Conservation (phyloP, 2,329 filamentous ascomycete species). For the Botrytis deweyae region DNA sequence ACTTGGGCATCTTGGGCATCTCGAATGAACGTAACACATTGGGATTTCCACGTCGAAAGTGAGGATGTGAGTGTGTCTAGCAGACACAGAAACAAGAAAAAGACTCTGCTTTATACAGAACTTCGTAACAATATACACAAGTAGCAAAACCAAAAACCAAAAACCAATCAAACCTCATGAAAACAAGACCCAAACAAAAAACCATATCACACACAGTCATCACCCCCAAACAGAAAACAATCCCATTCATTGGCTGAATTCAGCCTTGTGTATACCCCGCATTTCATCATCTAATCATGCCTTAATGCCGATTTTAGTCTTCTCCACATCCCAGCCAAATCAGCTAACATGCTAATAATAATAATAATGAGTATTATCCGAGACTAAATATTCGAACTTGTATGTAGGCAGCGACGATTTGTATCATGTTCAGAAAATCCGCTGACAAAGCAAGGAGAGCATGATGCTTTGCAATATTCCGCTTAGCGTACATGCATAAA, state of each 20-base stretch:
- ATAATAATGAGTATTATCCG: neutral
- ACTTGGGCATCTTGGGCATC: too few species aligned
- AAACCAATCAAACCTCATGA: neutral
- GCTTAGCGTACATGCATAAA: neutral
- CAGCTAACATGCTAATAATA: neutral
- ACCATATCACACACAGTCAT: neutral
- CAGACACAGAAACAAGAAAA: too few species aligned
- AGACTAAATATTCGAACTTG: neutral
- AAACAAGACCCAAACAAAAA: neutral
- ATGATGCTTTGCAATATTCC: neutral
- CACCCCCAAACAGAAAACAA: neutral
- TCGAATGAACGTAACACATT: too few species aligned
- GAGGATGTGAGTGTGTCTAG: too few species aligned
- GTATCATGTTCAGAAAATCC: neutral
- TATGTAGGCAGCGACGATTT: neutral
- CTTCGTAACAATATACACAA: too few species aligned
- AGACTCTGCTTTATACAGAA: too few species aligned
- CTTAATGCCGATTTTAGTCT: slow-evolving; percentile 7
- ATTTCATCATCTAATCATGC: neutral
- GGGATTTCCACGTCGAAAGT: too few species aligned
- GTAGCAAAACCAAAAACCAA: too few species aligned
- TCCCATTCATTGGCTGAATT: neutral
- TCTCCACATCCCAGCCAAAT: neutral
- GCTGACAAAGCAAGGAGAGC: neutral
- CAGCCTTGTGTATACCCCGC: neutral